A percentile compares a stretch with the other conserved stretches of the same genome.
Evolutionary conservation across 2,329 filamentous ascomycete genomes (phyloP).

Genomic region (Dryadomyces quercivorus): DNA sequence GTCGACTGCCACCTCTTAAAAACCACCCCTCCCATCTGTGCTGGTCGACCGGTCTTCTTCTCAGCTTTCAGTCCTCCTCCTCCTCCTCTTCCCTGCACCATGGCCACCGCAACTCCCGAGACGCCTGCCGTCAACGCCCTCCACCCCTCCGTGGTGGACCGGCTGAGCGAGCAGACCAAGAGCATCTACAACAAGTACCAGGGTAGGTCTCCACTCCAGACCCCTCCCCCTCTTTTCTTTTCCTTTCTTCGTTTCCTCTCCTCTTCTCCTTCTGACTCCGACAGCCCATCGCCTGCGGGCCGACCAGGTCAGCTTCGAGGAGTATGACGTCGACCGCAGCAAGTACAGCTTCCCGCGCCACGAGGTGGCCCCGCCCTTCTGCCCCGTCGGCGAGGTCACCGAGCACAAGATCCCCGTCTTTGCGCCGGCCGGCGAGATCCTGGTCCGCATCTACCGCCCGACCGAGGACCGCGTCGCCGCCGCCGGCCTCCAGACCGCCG

Average conservation of each 20-base stretch:
- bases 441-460: constrained; percentile 5
- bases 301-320: constrained; percentile 8
- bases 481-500: neutral
- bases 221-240: neutral
- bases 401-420: constrained; percentile 2
- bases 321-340: constrained; percentile 4
- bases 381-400: neutral
- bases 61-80: neutral
- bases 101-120: neutral
- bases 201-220: neutral
- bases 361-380: neutral
- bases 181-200: constrained; percentile 9
- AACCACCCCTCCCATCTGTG: neutral
- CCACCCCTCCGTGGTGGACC: constrained; percentile 6
- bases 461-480: neutral
- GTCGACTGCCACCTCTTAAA: neutral
- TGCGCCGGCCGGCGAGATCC: constrained; percentile 2
- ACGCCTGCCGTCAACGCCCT: constrained; percentile 3
- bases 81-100: neutral
- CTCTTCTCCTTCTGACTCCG: neutral
- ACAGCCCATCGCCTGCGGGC: constrained; percentile 7
- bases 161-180: constrained; percentile 6
- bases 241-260: neutral
- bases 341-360: constrained; percentile 3
- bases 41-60: neutral